Base-by-base conservation (phyloP, 1,284 basidiomycete genomes). In the Chalciporus piperatoides region DNA sequence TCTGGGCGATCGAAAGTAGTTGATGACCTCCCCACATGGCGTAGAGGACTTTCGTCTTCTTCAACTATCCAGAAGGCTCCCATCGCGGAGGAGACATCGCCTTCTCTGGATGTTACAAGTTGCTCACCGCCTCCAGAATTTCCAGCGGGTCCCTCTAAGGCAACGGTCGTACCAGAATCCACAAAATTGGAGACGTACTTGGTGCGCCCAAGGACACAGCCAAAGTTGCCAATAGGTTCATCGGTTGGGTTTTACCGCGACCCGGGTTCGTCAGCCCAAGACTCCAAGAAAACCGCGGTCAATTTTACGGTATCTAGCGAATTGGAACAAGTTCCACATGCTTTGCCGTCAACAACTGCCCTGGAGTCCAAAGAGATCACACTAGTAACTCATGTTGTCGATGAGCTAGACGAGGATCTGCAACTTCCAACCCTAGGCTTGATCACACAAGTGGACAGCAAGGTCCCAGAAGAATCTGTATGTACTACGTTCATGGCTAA, bases 281-380 rank as follows among this genome's bases (percentile, higher is more conserved):
- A 78, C 53, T 58, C 69, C 6, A 75, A 72, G 46, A 75, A 72
- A 46, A 61, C 73, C 15, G 56, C 71, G 11, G 81, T 85, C 49
- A 81, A 78, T 54, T 91, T 92, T 68, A 86, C 82, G 44, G 85
- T 91, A 35, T 77, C 71, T 45, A 90, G 86, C 61, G 89, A 91
- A 64, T 61, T 91, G 49, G 85, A 88, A 51, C 76, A 72, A 42
- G 14, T 33, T 32, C 19, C 41, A 6, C 42, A 59, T 15, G 28
- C 51, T 40, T 48, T 60, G 27, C 37, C 48, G 12, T 44, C 49
- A 47, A 46, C 28, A 17, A 10, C 12, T n/a, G 33, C 37, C 10
- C 44, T 42, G 27, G 54, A 42, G 36, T 35, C 44, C 32, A 51
- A 52, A 36, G 49, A 46, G 40, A 36, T 50, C 25, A 41, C 41